Percentiles rank a stretch among this genome's conserved stretches.
Evolutionary conservation across 1,284 basidiomycete genomes (phyloP).

Genomic region (Grifola frondosa): DNA sequence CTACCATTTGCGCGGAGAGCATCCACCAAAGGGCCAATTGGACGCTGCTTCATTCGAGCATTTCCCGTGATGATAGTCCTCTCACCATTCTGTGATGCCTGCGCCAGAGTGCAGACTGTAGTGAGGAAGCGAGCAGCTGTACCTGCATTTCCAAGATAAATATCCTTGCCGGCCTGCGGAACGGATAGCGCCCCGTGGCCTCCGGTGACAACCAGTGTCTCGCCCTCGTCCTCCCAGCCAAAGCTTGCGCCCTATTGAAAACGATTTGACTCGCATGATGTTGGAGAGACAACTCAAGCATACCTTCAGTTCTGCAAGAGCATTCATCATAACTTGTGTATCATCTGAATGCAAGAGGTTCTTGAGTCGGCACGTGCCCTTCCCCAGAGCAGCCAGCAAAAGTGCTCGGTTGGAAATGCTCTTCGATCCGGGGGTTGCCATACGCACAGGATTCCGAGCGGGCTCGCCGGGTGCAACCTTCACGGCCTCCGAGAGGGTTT

Average conservation of each 20-base stretch:
- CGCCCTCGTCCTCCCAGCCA: constrained; percentile 90
- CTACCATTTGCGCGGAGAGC: constrained; percentile 86
- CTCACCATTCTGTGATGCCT: constrained; percentile 43
- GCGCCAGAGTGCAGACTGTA: constrained; percentile 89
- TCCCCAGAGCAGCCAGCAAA: constrained; percentile 89
- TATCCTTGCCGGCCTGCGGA: constrained; percentile 78
- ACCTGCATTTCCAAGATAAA: constrained; percentile 97
- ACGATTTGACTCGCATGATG: not conserved
- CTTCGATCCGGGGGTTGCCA: constrained; percentile 96
- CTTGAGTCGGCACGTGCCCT: constrained; percentile 84
- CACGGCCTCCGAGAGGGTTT: constrained; percentile 77
- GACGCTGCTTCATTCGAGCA: constrained; percentile 97
- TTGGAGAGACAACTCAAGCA: constrained; percentile 16
- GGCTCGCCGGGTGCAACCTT: constrained; percentile 73
- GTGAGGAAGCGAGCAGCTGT: constrained; percentile 98
- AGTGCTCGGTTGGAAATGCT: constrained; percentile 96
- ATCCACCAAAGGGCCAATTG: constrained; percentile 93
- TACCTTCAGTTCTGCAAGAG: constrained; percentile 84
- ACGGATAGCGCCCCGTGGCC: constrained; percentile 81
- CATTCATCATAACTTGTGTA: constrained; percentile 99
- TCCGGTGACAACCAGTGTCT: constrained; percentile 91
- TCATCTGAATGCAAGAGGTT: constrained; percentile 97
- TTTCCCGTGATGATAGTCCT: constrained; percentile 92
- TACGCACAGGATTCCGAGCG: constrained; percentile 67
- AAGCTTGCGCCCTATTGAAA: constrained; percentile 78